Conservation (phyloP, 1,284 basidiomycete genomes). For the Trichosporon sp. region DNA sequence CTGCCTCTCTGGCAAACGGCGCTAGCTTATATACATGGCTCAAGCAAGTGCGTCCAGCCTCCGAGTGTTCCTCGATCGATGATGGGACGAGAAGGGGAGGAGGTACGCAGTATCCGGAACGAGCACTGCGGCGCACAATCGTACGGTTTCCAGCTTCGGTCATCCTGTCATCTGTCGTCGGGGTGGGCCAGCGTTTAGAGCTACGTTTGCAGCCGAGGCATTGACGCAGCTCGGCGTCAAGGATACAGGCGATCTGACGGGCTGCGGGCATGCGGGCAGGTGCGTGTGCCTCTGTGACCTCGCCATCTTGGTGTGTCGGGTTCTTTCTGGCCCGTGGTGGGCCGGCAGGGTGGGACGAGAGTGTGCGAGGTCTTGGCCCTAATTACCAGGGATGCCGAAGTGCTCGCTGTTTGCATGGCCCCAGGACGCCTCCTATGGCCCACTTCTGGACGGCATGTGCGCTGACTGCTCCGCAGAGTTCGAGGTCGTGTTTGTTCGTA, state of each 20-base stretch:
- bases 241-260: background rate
- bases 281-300: background rate
- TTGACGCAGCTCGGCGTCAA: conserved; percentile 9
- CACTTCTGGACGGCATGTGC: background rate
- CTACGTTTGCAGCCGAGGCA: conserved; percentile 10
- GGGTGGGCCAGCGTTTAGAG: background rate
- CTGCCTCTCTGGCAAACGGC: background rate
- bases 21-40: background rate
- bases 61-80: background rate
- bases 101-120: background rate
- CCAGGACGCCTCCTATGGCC: background rate
- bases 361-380: background rate
- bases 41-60: background rate
- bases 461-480: background rate
- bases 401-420: background rate
- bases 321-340: background rate
- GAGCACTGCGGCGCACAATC: no score
- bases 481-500: background rate
- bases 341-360: background rate
- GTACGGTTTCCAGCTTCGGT: background rate
- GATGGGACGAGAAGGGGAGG: background rate
- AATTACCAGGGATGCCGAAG: background rate
- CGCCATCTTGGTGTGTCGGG: background rate
- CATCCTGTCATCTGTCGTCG: background rate
- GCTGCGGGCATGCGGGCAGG: background rate